These are phyloP conservation scores for Penicillium sp. DNA, from an alignment of 2,329 filamentous ascomycete genomes.

Conservation along the genomic window DNA sequence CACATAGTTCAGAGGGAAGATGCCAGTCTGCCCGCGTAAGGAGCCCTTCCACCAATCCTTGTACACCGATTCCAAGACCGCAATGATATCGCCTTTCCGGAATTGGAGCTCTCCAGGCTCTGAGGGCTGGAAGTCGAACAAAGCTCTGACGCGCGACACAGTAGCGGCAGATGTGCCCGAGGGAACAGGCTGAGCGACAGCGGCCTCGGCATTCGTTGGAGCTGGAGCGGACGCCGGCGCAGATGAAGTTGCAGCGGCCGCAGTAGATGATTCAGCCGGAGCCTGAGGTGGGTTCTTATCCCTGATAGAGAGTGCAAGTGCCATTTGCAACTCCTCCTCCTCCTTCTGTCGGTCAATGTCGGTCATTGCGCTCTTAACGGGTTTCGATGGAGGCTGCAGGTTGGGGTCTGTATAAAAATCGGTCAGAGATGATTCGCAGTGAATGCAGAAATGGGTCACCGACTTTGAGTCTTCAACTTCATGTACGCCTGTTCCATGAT, in stretches of 20 bases:
- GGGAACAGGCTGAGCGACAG: conserved; percentile 60
- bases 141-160: conserved; percentile 86
- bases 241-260: conserved; percentile 4
- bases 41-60: conserved; percentile 99
- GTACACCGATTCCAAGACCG: conserved; percentile 94
- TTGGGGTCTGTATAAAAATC: conserved; percentile 68
- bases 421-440: not conserved
- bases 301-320: conserved; percentile 85
- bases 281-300: conserved; percentile 61
- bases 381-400: conserved; percentile 86
- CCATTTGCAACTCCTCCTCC: conserved; percentile 96
- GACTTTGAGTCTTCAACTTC: conserved; percentile 74
- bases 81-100: conserved; percentile 94
- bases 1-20: conserved; percentile 98
- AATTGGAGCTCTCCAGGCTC: conserved; percentile 95
- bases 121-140: conserved; percentile 93
- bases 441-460: conserved; percentile 14
- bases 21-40: conserved; percentile 89
- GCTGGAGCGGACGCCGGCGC: conserved; percentile 33
- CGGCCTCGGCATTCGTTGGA: conserved; percentile 39
- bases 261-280: conserved; percentile 33
- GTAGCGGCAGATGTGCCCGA: conserved; percentile 94
- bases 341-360: conserved; percentile 90
- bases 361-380: conserved; percentile 88
- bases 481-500: conserved; percentile 97